Percentiles rank a stretch among this genome's conserved stretches.
phyloP scores from a whole-genome alignment of 352 stramenopile genomes.

The Hyaloperonospora brassicae region DNA sequence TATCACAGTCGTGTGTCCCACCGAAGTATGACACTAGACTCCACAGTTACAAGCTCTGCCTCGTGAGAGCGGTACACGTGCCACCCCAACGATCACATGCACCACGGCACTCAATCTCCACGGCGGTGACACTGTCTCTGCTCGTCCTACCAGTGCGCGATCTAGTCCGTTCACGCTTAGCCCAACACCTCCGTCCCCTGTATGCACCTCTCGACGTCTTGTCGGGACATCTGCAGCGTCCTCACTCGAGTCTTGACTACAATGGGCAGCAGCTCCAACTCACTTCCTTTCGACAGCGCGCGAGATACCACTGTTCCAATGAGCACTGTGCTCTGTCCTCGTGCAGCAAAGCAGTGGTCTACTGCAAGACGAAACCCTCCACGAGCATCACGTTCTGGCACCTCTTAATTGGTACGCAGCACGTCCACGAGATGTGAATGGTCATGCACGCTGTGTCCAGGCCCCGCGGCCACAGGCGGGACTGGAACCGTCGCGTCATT shows the following conservation, averaged over 20 bases:
- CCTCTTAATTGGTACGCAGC: conserved; percentile 28
- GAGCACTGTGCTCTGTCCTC: conserved; percentile 95
- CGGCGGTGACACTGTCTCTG: conserved; percentile 42
- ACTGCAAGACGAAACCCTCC: conserved; percentile 90
- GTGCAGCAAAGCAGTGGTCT: conserved; percentile 97
- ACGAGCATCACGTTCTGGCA: conserved; percentile 32
- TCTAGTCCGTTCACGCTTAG: conserved; percentile 87
- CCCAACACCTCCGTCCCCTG: conserved; percentile 95
- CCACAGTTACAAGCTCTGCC: conserved; percentile 41
- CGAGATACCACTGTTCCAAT: conserved; percentile 92
- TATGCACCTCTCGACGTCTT: conserved; percentile 57
- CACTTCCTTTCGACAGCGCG: conserved; percentile 81
- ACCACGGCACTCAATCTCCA: conserved; percentile 38
- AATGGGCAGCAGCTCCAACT: conserved; percentile 88
- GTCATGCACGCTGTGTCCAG: conserved; percentile 35
- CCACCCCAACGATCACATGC: conserved; percentile 47
- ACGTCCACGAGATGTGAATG: conserved; percentile 37
- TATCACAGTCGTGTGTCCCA: conserved; percentile 72
- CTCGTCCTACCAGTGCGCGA: conserved; percentile 48
- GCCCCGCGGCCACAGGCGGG: conserved; percentile 68
- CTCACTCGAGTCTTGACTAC: conserved; percentile 92
- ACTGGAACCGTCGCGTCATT: conserved; percentile 43
- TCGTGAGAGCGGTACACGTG: conserved; percentile 54
- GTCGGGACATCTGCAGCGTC: conserved; percentile 96
- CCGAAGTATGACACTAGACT: conserved; percentile 59